phyloP scores from a whole-genome alignment of 1,284 basidiomycete species.

The Xerocomus minutiporus region DNA sequence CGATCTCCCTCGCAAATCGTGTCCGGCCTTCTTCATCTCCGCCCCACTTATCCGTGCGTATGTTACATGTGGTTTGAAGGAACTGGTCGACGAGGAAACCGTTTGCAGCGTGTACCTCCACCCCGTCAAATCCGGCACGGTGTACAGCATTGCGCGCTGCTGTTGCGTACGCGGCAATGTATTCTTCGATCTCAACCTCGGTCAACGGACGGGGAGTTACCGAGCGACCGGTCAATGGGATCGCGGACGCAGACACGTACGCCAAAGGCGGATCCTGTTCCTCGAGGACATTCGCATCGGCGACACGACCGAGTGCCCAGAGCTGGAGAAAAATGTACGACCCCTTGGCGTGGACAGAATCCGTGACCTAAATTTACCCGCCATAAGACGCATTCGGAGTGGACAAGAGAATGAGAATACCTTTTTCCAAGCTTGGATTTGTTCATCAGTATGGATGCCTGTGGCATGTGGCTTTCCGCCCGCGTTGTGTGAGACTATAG shows the following conservation, averaged over 20 bases:
- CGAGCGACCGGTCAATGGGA: constrained; percentile 31
- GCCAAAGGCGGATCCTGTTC: background rate
- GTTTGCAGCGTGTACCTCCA: constrained; percentile 21
- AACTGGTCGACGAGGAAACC: constrained; percentile 18
- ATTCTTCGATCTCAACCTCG: constrained; percentile 27
- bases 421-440: constrained; percentile 13
- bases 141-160: constrained; percentile 27
- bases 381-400: background rate
- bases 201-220: constrained; percentile 30
- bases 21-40: constrained; percentile 49
- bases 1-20: constrained; percentile 43
- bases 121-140: constrained; percentile 26
- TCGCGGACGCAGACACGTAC: constrained; percentile 28
- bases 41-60: constrained; percentile 45
- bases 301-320: background rate
- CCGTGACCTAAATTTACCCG: constrained; percentile 22
- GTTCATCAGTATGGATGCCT: constrained; percentile 6
- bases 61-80: background rate
- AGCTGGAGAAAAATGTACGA: constrained; percentile 5
- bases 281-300: background rate
- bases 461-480: constrained; percentile 23
- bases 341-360: constrained; percentile 39
- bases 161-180: constrained; percentile 19
- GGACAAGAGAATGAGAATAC: background rate
- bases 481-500: constrained; percentile 28